Evolutionary conservation across 1,284 basidiomycete species (phyloP), one percentile per base, ranked within the genome.

Genomic region (Ustilago trichophora): DNA sequence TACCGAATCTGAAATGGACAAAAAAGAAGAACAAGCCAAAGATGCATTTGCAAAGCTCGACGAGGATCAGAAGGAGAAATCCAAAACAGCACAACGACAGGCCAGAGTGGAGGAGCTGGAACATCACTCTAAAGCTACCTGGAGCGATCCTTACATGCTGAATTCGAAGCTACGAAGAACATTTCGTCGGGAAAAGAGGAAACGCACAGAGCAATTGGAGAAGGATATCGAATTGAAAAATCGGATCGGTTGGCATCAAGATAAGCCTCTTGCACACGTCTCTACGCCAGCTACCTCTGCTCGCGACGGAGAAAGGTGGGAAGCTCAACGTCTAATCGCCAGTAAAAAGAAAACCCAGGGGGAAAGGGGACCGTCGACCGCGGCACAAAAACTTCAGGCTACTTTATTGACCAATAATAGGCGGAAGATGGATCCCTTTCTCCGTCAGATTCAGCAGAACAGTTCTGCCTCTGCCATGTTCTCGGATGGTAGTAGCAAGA

Each of bases 31-130:
- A 13, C 91, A 92, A 1, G 43, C 44, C 15, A 83, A 83, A 0
- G 94, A 97, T 80, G 90, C 95, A 0, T 88, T 98, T 31, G 90
- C 88, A 1, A 88, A 89, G 9, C 85, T 98, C 1, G 95, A 98
- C 78, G 94, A 95, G 83, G 88, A 89, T 1, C 89, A 89, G 1
- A 87, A 87, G 18, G 90, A 92, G 3, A 87, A 91, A 73, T 85
- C 86, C n/a, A 85, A 87, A 64, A 85, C 89, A 33, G 87, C 87
- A 41, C 87, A 87, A 53, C 87, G 88, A 64, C 85, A 88, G 37
- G 89, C 89, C 6, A 89, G 93, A 1, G 82, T 98, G 9, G 88
- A 90, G 71, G 87, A 90, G 8, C 84, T 98, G 12, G 88, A 91
- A 74, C 83, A 86, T 12, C 84, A 87, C 1, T 90, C 90, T 3